Evolutionary conservation across 257 asterid species (phyloP).

Genomic region (Plantago ovata): DNA sequence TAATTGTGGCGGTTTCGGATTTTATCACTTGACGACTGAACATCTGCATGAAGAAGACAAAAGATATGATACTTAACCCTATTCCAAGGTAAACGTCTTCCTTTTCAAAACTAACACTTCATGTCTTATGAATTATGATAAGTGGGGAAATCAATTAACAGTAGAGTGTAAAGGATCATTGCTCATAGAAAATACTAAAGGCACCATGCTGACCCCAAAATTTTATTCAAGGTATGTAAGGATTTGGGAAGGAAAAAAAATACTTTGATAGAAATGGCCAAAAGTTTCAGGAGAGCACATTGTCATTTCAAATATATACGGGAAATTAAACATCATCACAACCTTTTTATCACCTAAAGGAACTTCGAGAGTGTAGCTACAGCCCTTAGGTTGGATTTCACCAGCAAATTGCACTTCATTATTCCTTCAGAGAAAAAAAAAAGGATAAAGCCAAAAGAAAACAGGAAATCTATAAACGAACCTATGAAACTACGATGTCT

Average conservation of each 20-base stretch:
- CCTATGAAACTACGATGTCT: too few species aligned
- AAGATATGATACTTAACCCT: constrained; percentile 6
- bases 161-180: too few species aligned
- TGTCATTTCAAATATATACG: background rate
- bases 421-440: constrained; percentile 50
- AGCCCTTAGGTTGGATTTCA: constrained; percentile 91
- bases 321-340: constrained; percentile 20
- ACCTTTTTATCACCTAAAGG: constrained; percentile 83
- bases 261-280: background rate
- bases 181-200: too few species aligned
- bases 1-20: constrained; percentile 88
- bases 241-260: background rate
- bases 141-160: too few species aligned
- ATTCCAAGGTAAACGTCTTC: background rate
- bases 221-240: too few species aligned
- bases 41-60: constrained; percentile 50
- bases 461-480: background rate
- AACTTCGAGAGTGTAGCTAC: constrained; percentile 52
- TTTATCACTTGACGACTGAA: constrained; percentile 88
- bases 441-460: background rate
- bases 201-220: too few species aligned
- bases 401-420: constrained; percentile 96
- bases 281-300: background rate
- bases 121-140: too few species aligned
- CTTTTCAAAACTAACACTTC: background rate